A percentile compares a stretch with the other conserved stretches of the same genome.
phyloP scores from a whole-genome alignment of 2,329 filamentous ascomycete genomes.

The Claviceps capensis region DNA sequence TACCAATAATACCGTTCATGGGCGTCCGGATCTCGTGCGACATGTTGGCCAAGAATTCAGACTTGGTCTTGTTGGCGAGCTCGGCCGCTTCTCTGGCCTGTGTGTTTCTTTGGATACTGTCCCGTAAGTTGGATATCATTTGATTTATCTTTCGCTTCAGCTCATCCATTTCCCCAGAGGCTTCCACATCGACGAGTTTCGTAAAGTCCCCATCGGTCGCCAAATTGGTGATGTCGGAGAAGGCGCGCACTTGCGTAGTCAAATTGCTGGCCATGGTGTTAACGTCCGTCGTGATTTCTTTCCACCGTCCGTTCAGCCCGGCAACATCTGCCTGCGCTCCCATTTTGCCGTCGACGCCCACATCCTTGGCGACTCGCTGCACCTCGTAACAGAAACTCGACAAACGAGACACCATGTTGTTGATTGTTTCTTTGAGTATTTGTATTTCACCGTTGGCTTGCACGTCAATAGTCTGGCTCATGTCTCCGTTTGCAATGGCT shows the following conservation, averaged over 20 bases:
- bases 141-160: conserved; percentile 98
- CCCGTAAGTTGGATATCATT: conserved; percentile 92
- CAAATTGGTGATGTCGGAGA: conserved; percentile 96
- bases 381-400: conserved; percentile 95
- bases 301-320: conserved; percentile 88
- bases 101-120: conserved; percentile 94
- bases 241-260: conserved; percentile 93
- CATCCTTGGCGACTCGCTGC: conserved; percentile 88
- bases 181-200: conserved; percentile 91
- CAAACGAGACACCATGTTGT: conserved; percentile 93
- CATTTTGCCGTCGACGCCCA: conserved; percentile 97
- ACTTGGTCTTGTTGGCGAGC: conserved; percentile 94
- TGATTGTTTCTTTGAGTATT: conserved; percentile 89
- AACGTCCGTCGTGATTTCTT: conserved; percentile 93
- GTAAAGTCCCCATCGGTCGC: conserved; percentile 96
- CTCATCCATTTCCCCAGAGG: conserved; percentile 97
- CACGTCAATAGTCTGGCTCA: conserved; percentile 92
- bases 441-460: conserved; percentile 91
- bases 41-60: conserved; percentile 97
- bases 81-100: conserved; percentile 92
- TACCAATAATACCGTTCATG: conserved; percentile 95
- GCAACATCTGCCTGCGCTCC: conserved; percentile 91
- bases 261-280: conserved; percentile 75
- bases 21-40: conserved; percentile 95
- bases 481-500: conserved; percentile 87